Evolutionary conservation across 2,329 filamentous ascomycete species (phyloP).

Genomic region (Cucurbitaria berberidis): DNA sequence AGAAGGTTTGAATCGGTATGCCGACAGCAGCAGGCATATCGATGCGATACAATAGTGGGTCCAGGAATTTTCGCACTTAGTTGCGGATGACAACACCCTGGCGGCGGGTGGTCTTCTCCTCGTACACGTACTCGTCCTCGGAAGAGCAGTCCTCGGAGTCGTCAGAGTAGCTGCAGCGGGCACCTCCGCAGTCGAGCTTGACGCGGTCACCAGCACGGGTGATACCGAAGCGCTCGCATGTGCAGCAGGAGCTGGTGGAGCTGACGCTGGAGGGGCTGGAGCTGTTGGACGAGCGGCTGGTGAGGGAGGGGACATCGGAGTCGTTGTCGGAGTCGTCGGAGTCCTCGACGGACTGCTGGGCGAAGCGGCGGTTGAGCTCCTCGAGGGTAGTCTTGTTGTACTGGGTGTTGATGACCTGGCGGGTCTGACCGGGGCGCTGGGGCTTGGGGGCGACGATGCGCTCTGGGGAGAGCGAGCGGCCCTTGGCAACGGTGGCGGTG

Average conservation of each 20-base stretch:
- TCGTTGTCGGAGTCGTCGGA: slow-evolving; percentile 64
- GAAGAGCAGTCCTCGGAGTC: slow-evolving; percentile 73
- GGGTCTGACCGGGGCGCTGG: slow-evolving; percentile 83
- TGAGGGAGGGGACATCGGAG: slow-evolving; percentile 76
- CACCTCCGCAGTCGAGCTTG: slow-evolving; percentile 93
- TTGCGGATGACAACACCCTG: slow-evolving; percentile 54
- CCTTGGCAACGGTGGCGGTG: slow-evolving; percentile 77
- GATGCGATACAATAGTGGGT: no score
- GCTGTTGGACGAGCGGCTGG: slow-evolving; percentile 70
- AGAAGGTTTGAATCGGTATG: slow-evolving; percentile 11
- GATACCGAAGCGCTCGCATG: slow-evolving; percentile 95
- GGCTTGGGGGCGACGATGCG: slow-evolving; percentile 93
- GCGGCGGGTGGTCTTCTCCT: slow-evolving; percentile 56
- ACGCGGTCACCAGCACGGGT: slow-evolving; percentile 90
- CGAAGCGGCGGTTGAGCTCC: slow-evolving; percentile 79
- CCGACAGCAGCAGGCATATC: no score
- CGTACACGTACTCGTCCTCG: slow-evolving; percentile 66
- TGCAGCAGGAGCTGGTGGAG: slow-evolving; percentile 68
- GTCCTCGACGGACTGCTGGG: slow-evolving; percentile 65
- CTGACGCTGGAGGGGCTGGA: slow-evolving; percentile 69
- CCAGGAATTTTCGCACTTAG: slow-evolving; percentile 21
- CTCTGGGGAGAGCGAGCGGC: slow-evolving; percentile 84
- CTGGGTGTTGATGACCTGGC: slow-evolving; percentile 82
- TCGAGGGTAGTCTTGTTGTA: slow-evolving; percentile 79
- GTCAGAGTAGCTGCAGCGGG: slow-evolving; percentile 82